Evolutionary conservation across 2,329 filamentous ascomycete genomes (phyloP).

Genomic region (Fusarium virguliforme): DNA sequence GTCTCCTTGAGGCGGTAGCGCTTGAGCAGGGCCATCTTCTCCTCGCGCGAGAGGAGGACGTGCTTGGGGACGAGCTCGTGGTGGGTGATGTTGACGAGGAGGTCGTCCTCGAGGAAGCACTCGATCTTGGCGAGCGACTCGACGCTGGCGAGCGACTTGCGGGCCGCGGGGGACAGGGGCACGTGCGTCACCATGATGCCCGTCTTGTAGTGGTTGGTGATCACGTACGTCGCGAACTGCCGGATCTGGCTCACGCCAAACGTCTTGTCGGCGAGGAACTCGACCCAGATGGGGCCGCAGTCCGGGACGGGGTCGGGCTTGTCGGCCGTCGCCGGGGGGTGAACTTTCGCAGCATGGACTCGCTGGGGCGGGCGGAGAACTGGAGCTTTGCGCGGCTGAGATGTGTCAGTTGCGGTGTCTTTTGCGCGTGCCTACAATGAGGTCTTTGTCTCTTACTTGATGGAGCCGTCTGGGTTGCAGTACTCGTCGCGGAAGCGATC

Average conservation of each 20-base stretch:
- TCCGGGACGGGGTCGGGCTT: constrained; percentile 81
- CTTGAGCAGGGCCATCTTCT: constrained; percentile 88
- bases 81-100: constrained; percentile 97
- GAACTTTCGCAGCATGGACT: constrained; percentile 88
- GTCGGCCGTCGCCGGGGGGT: constrained; percentile 77
- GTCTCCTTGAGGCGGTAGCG: constrained; percentile 97
- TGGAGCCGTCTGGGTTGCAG: constrained; percentile 79
- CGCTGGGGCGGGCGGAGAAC: constrained; percentile 89
- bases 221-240: constrained; percentile 86
- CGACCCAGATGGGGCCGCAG: constrained; percentile 92
- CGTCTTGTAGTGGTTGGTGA: constrained; percentile 85
- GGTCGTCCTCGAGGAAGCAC: constrained; percentile 94
- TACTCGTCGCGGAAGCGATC: constrained; percentile 85
- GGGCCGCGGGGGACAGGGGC: constrained; percentile 86
- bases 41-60: constrained; percentile 88
- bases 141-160: constrained; percentile 87
- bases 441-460: constrained; percentile 73
- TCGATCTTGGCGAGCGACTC: constrained; percentile 86
- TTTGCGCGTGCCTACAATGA: not conserved
- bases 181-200: constrained; percentile 92
- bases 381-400: constrained; percentile 84
- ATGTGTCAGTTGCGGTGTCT: not conserved
- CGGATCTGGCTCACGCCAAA: constrained; percentile 96
- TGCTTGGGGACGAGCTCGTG: constrained; percentile 97
- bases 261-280: constrained; percentile 86